Percentiles rank a stretch among this genome's conserved stretches.
These are phyloP conservation scores for Helianthus tuberosus DNA, from an alignment of 129 eudicot species.

Conservation along the genomic window DNA sequence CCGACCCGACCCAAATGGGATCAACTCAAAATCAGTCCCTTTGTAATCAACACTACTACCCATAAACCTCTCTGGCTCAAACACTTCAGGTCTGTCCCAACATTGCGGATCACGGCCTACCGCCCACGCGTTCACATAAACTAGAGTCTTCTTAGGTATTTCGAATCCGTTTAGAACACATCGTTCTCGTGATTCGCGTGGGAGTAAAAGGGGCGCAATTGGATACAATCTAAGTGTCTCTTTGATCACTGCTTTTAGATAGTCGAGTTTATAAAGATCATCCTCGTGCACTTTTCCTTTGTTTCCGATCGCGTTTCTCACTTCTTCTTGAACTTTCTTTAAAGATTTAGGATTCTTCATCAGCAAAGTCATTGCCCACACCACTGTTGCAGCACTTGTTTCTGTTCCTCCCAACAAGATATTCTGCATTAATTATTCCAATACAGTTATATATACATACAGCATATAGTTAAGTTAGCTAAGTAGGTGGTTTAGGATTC, in stretches of 20 bases:
- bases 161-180: slow-evolving; percentile 30
- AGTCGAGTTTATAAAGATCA: slow-evolving; percentile 35
- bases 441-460: not conserved
- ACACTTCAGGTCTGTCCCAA: slow-evolving; percentile 43
- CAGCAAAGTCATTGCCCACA: slow-evolving; percentile 51
- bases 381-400: slow-evolving; percentile 38
- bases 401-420: slow-evolving; percentile 51
- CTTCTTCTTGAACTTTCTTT: slow-evolving; percentile 49
- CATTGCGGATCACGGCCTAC: slow-evolving; percentile 43
- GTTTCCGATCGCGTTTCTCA: slow-evolving; percentile 27
- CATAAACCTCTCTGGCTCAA: slow-evolving; percentile 42
- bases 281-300: slow-evolving; percentile 31
- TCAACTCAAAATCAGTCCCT: slow-evolving; percentile 39
- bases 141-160: slow-evolving; percentile 35
- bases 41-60: slow-evolving; percentile 33
- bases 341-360: slow-evolving; percentile 42
- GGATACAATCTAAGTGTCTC: slow-evolving; percentile 42
- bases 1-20: slow-evolving; percentile 47
- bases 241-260: slow-evolving; percentile 41
- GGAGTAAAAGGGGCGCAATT: slow-evolving; percentile 35
- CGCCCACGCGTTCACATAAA: slow-evolving; percentile 44
- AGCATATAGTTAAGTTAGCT: too few relatives aligned
- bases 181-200: slow-evolving; percentile 22
- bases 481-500: too few relatives aligned
- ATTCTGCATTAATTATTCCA: slow-evolving; percentile 25